Evolutionary conservation across 257 asterid genomes (phyloP), one percentile per base, ranked within the genome.

Genomic region (Solanum infundibuliforme): DNA sequence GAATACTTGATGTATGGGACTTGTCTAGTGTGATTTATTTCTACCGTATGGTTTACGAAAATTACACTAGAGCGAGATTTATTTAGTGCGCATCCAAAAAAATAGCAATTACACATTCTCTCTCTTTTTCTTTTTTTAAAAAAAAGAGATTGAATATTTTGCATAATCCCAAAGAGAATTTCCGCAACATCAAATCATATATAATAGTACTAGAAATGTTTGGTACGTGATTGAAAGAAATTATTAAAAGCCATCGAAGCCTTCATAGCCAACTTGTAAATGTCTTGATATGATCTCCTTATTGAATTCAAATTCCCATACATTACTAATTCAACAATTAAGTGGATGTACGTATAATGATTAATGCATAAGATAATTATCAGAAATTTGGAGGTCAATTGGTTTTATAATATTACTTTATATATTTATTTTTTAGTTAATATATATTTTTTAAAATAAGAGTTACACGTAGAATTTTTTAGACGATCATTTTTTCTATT

Each of bases 21-120:
- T 29, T 69, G 0, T 29, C 9, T 69, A 69, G 6, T 3, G 0
- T 1, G 23, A 7, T 69, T 31, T 14, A 29, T 69, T 20, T 12
- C 4, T 62, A 23, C 1, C 1, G 7, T 8, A 1, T 65, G 0
- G 0, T 7, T 29, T 69, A 7, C 1, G 0, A 1, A 0, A 5
- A 29, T 14, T 69, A 31, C 1, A 3, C 16, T 14, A 7, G 4
- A 7, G 6, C 23, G 3, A 14, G 1, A 7, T 31, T 31, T 31
- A 14, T 7, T 32, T 31, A 31, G 5, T 14, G 2, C 9, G 27
- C 16, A 62, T n/a, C 16, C 7, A 9, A 62, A 62, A 12, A 12
- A n/a, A n/a, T 62, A 62, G 5, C 35, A 27, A 68, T 13, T 68
- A 5, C 8, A 6, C 2, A 12, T 27, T 68, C 5, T 27, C 74